Evolutionary conservation across 2,329 filamentous ascomycete species (phyloP).

Genomic region (Coniochaeta hoffmannii): DNA sequence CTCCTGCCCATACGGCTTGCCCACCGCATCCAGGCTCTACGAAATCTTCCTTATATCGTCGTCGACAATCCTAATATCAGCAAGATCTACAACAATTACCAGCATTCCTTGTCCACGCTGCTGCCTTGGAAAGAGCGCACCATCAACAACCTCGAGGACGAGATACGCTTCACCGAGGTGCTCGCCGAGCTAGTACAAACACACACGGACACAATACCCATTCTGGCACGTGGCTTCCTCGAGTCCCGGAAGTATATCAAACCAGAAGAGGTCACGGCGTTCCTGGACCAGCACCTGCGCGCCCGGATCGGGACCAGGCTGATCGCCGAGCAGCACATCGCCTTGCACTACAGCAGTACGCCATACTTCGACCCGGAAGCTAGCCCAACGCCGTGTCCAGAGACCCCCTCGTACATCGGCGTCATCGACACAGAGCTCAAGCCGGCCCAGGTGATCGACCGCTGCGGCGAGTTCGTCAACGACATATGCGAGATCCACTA

Average conservation of each 20-base stretch:
- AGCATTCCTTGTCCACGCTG: slow-evolving; percentile 85
- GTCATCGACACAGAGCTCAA: slow-evolving; percentile 88
- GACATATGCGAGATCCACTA: slow-evolving; percentile 98
- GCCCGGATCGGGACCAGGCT: slow-evolving; percentile 90
- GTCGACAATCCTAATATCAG: slow-evolving; percentile 96
- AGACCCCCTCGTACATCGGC: slow-evolving; percentile 69
- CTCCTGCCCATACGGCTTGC: slow-evolving; percentile 88
- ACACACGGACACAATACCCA: slow-evolving; percentile 89
- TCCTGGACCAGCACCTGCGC: slow-evolving; percentile 88
- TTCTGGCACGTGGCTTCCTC: slow-evolving; percentile 84
- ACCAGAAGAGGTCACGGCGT: slow-evolving; percentile 74
- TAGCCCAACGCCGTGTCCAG: slow-evolving; percentile 41
- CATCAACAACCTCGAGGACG: slow-evolving; percentile 75
- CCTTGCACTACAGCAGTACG: slow-evolving; percentile 66
- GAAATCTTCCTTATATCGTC: slow-evolving; percentile 93
- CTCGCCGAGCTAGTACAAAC: slow-evolving; percentile 94
- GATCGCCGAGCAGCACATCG: slow-evolving; percentile 94
- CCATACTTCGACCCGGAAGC: slow-evolving; percentile 57
- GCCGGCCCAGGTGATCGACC: slow-evolving; percentile 73
- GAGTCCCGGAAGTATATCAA: slow-evolving; percentile 89
- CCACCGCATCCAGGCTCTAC: slow-evolving; percentile 85
- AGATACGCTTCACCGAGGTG: slow-evolving; percentile 84
- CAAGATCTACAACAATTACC: slow-evolving; percentile 92
- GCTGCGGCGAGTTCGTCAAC: slow-evolving; percentile 82
- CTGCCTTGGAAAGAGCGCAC: slow-evolving; percentile 68